Conservation (phyloP, 495 filamentous ascomycete species). For the Mycothermus thermophilus region DNA sequence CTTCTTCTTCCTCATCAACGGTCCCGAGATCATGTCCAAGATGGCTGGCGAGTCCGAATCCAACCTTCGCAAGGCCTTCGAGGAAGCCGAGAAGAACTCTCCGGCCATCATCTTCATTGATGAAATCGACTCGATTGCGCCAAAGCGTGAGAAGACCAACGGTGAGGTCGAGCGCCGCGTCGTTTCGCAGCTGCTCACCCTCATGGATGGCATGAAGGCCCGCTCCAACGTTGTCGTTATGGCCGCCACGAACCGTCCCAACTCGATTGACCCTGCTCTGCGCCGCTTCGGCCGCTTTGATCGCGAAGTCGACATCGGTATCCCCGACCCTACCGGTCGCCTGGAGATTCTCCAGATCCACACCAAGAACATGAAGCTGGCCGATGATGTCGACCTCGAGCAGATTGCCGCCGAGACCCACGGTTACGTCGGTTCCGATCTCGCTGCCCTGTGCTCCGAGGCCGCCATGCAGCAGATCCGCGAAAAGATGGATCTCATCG, state of each 20-base stretch:
- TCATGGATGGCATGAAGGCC: constrained; percentile 99
- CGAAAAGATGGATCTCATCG: constrained; percentile 99
- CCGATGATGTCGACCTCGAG: constrained; percentile 91
- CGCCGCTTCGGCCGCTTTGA: constrained; percentile 97
- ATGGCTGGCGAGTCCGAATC: constrained; percentile 99
- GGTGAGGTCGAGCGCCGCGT: constrained; percentile 97
- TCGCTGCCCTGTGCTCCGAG: constrained; percentile 97
- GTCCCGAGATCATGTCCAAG: constrained; percentile 98
- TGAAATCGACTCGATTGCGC: constrained; percentile 96
- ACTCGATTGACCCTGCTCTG: constrained; percentile 94
- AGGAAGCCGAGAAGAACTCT: constrained; percentile 99
- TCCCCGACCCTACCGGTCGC: constrained; percentile 94
- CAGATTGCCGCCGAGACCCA: constrained; percentile 95
- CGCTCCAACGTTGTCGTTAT: constrained; percentile 97
- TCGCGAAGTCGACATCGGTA: constrained; percentile 95
- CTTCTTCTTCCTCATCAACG: constrained; percentile 99
- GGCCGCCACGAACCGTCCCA: constrained; percentile 94
- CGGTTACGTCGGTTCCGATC: constrained; percentile 96
- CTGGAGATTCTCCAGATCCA: constrained; percentile 98
- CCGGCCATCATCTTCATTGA: constrained; percentile 99
- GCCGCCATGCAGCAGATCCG: constrained; percentile 99
- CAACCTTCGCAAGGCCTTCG: constrained; percentile 92
- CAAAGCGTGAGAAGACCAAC: constrained; percentile 99
- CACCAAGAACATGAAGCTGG: constrained; percentile 99
- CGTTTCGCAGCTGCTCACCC: constrained; percentile 89